Evolutionary conservation across 805 yeast genomes (phyloP), one percentile per base, ranked within the genome.

Genomic region (Pichia gijzeniarum): DNA sequence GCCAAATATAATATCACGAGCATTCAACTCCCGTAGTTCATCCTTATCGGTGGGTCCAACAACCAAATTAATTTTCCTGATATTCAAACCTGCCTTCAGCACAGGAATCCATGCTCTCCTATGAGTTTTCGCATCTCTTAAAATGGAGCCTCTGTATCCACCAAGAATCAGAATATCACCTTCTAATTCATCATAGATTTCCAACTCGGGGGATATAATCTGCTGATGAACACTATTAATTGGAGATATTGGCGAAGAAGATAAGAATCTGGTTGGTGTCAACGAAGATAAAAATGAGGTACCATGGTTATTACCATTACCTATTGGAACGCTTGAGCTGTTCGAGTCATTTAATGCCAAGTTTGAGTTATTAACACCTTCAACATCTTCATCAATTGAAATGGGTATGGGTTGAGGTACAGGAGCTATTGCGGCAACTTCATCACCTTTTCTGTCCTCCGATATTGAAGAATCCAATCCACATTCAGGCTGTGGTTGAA

Each of bases 111-210:
- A 90, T 1, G 85, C 75, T 43, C 91, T 68, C 48, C 80, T 76
- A 13, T 70, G 63, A 0, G 95, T 82, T 12, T 67, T 66, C 1
- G 76, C 57, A 56, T 86, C 93, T 37, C 91, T 62, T 43, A 90
- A 64, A 5, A 83, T 76, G 38, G 88, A 78, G 2, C 97, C 97
- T 55, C 97, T 70, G 62, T 85, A 90, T 0, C 97, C 97, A 5
- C 96, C 96, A 62, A 90, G 48, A 1, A 90, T 69, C 2, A 90
- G 76, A 2, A 90, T 72, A 57, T 89, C 89, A 4, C 96, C 96
- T 19, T 79, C 81, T 1, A 88, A 53, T 21, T 74, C 75, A 48
- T 75, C 73, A 70, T 71, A 83, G 2, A 81, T 69, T 1, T 74
- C 59, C 27, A 74, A 74, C 43, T 58, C 53, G 3, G 38, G 12